Evolutionary conservation across 139 green algal genomes (phyloP).

Genomic region (Chlorella ohadii): DNA sequence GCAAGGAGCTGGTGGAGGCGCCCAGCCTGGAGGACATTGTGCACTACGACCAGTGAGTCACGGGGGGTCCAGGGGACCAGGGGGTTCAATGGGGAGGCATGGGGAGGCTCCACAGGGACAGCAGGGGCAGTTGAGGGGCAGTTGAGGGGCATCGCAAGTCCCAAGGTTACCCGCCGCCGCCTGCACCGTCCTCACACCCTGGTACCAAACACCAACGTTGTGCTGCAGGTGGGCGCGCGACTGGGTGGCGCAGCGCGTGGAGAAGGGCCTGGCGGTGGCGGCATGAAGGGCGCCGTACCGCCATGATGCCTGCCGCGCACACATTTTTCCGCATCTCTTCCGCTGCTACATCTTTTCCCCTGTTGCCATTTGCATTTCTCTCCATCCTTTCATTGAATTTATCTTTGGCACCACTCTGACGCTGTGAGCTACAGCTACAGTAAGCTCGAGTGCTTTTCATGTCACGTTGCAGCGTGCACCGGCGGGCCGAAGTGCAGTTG

Average conservation of each 20-base stretch:
- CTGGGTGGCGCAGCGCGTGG: slow-evolving; percentile 49
- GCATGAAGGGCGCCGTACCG: slow-evolving; percentile 17
- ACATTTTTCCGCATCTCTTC: neutral
- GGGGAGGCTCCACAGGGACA: too few relatives aligned
- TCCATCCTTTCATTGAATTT: neutral
- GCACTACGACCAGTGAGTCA: slow-evolving; percentile 79
- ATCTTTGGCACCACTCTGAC: neutral
- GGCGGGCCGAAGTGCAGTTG: too few relatives aligned
- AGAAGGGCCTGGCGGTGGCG: slow-evolving; percentile 14
- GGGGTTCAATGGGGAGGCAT: too few relatives aligned
- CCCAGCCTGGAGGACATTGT: slow-evolving; percentile 96
- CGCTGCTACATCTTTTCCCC: neutral
- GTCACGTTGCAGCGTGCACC: too few relatives aligned
- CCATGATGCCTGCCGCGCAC: neutral
- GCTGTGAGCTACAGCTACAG: too few relatives aligned
- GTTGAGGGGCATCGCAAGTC: too few relatives aligned
- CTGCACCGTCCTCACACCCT: too few relatives aligned
- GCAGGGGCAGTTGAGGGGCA: too few relatives aligned
- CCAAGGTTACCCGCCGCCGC: too few relatives aligned
- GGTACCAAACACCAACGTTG: too few relatives aligned
- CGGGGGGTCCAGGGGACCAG: too few relatives aligned
- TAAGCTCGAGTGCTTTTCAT: too few relatives aligned
- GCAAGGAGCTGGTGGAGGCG: slow-evolving; percentile 65
- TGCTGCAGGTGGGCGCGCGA: slow-evolving; percentile 85
- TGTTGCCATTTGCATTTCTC: neutral